Percentiles rank a stretch among this genome's conserved stretches.
Conservation (phyloP, 768 basidiomycete genomes). For the Candolleomyces eurysporus region DNA sequence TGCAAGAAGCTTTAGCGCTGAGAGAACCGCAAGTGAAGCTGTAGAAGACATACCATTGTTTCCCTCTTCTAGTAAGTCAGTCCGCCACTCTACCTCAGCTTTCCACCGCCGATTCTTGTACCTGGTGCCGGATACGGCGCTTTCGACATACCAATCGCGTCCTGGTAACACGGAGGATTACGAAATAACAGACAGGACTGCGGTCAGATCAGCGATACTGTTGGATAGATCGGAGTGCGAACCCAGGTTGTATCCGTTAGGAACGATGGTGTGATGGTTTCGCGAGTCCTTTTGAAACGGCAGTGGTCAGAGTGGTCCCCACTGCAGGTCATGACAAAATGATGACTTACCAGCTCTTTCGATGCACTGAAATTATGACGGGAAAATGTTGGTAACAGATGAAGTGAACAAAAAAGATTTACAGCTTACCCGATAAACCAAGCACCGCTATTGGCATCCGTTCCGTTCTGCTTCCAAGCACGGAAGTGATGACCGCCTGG, state of each 20-base stretch:
- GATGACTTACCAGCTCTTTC: conserved; percentile 55
- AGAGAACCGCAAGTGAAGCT: neutral
- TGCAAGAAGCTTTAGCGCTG: neutral
- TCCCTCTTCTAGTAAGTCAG: conserved; percentile 68
- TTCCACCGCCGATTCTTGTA: conserved; percentile 73
- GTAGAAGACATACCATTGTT: conserved; percentile 48
- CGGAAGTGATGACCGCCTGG: conserved; percentile 86
- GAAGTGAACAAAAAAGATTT: neutral
- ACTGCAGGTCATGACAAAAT: neutral
- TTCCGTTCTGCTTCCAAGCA: conserved; percentile 88
- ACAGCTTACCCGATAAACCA: conserved; percentile 78
- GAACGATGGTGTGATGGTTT: conserved; percentile 69
- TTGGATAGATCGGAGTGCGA: neutral
- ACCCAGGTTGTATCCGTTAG: conserved; percentile 74
- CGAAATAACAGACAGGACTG: no score
- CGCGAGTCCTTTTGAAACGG: conserved; percentile 42
- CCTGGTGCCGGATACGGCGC: conserved; percentile 55
- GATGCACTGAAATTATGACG: conserved; percentile 49
- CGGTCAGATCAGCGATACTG: neutral
- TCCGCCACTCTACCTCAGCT: conserved; percentile 74
- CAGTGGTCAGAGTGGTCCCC: neutral
- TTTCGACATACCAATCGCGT: conserved; percentile 73
- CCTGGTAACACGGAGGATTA: conserved; percentile 31
- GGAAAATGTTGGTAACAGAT: neutral
- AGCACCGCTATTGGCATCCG: conserved; percentile 64